Evolutionary conservation across 495 filamentous ascomycete species (phyloP).

Genomic region (Lasiosphaeris hirsuta): DNA sequence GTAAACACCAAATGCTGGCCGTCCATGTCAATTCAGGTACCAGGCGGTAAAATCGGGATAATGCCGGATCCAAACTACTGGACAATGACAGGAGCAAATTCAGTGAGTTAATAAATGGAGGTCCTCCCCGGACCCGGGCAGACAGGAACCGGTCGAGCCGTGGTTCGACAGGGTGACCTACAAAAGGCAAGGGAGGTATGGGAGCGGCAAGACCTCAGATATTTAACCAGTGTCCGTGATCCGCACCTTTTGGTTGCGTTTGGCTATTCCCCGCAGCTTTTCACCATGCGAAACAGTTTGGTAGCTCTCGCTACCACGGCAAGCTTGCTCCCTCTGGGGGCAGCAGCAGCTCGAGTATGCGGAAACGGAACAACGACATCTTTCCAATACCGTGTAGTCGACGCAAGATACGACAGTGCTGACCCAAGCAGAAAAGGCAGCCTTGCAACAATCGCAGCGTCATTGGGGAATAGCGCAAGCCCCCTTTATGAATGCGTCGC

Average conservation of each 20-base stretch:
- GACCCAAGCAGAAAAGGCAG: slow-evolving; percentile 27
- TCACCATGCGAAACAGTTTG: not conserved
- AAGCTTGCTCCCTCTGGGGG: slow-evolving; percentile 10
- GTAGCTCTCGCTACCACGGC: slow-evolving; percentile 15
- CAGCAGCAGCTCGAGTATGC: slow-evolving; percentile 28
- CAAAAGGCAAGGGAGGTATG: not conserved
- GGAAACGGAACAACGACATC: slow-evolving; percentile 15
- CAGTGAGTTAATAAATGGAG: no score
- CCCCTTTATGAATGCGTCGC: slow-evolving; percentile 39
- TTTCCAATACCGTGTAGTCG: slow-evolving; percentile 32
- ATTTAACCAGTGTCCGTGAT: slow-evolving; percentile 1
- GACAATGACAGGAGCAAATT: no score
- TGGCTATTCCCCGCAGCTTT: not conserved
- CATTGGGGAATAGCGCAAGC: slow-evolving; percentile 24
- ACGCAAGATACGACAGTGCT: slow-evolving; percentile 35
- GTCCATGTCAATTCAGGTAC: no score
- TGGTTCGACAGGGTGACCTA: not conserved
- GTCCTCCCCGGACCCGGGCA: not conserved
- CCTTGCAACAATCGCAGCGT: slow-evolving; percentile 34
- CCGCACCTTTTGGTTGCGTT: not conserved
- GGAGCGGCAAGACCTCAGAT: not conserved
- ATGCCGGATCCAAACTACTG: no score
- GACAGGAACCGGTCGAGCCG: not conserved
- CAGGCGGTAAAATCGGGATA: no score
- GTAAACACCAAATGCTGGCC: no score